Percentiles rank a stretch among this genome's conserved stretches.
These are phyloP conservation scores for Amaranthus hypochondriacus DNA, from an alignment of 148 eudicot genomes.

Conservation along the genomic window DNA sequence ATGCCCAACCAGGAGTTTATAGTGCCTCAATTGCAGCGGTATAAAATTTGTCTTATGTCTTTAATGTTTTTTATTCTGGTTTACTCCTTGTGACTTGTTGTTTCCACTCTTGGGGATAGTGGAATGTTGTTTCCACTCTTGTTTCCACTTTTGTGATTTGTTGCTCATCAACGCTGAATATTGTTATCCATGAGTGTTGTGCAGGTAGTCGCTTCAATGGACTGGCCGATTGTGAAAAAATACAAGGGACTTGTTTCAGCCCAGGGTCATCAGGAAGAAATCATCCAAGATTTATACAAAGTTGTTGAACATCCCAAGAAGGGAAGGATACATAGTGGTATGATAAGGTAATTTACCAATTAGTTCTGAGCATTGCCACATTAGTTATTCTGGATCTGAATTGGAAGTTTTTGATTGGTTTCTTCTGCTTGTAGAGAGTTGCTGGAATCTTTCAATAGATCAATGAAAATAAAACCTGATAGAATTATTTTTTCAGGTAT, in stretches of 20 bases:
- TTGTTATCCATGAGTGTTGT: background rate
- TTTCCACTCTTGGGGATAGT: no score
- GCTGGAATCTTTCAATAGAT: conserved; percentile 31
- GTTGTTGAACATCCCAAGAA: conserved; percentile 29
- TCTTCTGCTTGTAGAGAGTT: conserved; percentile 45
- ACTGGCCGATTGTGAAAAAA: conserved; percentile 74
- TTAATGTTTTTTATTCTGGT: background rate
- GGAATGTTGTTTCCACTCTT: no score
- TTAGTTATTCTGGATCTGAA: background rate
- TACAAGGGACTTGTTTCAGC: conserved; percentile 73
- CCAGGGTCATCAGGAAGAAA: conserved; percentile 60
- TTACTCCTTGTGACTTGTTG: background rate
- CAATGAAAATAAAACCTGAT: conserved; percentile 36
- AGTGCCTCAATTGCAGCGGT: conserved; percentile 90
- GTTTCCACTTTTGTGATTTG: no score
- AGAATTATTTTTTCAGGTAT: conserved; percentile 79
- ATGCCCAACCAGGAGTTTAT: conserved; percentile 75
- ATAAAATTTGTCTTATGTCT: conserved; percentile 2
- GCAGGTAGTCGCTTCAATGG: conserved; percentile 92
- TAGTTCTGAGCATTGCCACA: background rate
- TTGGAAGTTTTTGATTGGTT: background rate
- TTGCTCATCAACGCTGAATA: no score
- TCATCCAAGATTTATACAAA: conserved; percentile 58
- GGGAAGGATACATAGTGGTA: conserved; percentile 47
- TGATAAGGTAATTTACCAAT: conserved; percentile 49